Evolutionary conservation across 2,329 filamentous ascomycete genomes (phyloP), one percentile per base, ranked within the genome.

Genomic region (Trichoderma sp.): DNA sequence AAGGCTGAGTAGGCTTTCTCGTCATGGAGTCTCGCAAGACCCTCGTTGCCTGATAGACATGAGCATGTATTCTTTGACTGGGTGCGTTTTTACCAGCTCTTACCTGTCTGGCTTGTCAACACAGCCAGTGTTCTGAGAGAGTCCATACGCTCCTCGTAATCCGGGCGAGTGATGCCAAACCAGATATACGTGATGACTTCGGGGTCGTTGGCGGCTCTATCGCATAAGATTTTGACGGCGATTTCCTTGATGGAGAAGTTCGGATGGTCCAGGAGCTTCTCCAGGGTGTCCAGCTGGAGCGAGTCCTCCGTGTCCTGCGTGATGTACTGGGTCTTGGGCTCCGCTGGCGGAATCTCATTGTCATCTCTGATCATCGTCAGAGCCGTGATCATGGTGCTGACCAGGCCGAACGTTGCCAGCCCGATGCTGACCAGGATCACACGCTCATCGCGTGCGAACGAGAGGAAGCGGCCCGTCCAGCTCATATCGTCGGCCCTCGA

Each of bases 231-330:
- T 70, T 83, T 85, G 67, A 82, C 82, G 12, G 88, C 86, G 64
- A 90, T 88, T 67, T 91, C 88, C 69, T 88, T 83, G 68, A 93
- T 89, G 21, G 89, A 85, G 71, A 86, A 88, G 75, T 88, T 94
- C 67, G 89, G 89, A 74, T 90, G 90, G 59, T 84, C 81, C 14
- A 90, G 79, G 4, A 93, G 82, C 68, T 86, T 89, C 59, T 87
- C 81, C 10, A 93, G 80, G 0, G 90, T 93, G 48, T 83, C 81
- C 12, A 87, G 73, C 65, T 87, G 85, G 48, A 93, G 80, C 2
- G 89, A 85, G 72, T 92, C 89, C 72, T 93, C 90, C 2, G 89
- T 91, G 26, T 90, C 87, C 74, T 92, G 88, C 15, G 87, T 90
- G 68, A 92, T 90, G 74, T 91, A 90, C 69, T 89, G 85, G 58